Percentiles rank a stretch among this genome's conserved stretches.
These are phyloP conservation scores for Epichloe coenophiala DNA, from an alignment of 2,329 filamentous ascomycete species.

Conservation along the genomic window DNA sequence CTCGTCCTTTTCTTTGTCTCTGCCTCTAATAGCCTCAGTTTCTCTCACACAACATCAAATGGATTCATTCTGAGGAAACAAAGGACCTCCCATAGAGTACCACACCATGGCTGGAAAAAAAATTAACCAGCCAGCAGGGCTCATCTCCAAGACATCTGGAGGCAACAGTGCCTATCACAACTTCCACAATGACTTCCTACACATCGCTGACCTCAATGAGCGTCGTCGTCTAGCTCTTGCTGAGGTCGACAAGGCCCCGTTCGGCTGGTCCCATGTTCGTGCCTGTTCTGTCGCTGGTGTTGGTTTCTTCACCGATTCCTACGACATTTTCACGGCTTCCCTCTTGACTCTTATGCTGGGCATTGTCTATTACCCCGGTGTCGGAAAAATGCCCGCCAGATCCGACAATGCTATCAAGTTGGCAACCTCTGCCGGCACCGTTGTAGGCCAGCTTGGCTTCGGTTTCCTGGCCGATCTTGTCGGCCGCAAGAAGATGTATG, in stretches of 20 bases:
- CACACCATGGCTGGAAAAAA: conserved; percentile 4
- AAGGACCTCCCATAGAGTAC: background rate
- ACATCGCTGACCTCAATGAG: conserved; percentile 60
- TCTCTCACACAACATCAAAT: too few species aligned
- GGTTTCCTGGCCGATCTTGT: conserved; percentile 66
- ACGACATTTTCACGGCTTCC: conserved; percentile 69
- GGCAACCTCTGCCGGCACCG: conserved; percentile 69
- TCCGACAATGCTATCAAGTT: conserved; percentile 78
- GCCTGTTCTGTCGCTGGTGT: conserved; percentile 68
- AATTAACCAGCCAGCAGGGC: conserved; percentile 4
- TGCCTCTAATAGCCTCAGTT: too few species aligned
- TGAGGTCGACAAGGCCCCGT: conserved; percentile 69
- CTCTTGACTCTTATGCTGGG: conserved; percentile 64
- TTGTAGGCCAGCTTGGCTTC: conserved; percentile 70
- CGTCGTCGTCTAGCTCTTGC: conserved; percentile 65
- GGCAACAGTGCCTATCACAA: conserved; percentile 63
- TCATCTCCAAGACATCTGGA: conserved; percentile 37
- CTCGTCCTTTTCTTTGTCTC: too few species aligned
- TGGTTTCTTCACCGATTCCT: conserved; percentile 81
- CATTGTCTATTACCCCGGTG: conserved; percentile 55
- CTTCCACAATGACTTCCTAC: conserved; percentile 59
- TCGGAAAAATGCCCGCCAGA: conserved; percentile 46
- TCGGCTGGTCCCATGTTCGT: conserved; percentile 74
- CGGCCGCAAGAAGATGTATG: conserved; percentile 60
- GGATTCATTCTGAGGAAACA: too few species aligned